Evolutionary conservation across 768 basidiomycete genomes (phyloP).

Genomic region (Mycena sanguinolenta): DNA sequence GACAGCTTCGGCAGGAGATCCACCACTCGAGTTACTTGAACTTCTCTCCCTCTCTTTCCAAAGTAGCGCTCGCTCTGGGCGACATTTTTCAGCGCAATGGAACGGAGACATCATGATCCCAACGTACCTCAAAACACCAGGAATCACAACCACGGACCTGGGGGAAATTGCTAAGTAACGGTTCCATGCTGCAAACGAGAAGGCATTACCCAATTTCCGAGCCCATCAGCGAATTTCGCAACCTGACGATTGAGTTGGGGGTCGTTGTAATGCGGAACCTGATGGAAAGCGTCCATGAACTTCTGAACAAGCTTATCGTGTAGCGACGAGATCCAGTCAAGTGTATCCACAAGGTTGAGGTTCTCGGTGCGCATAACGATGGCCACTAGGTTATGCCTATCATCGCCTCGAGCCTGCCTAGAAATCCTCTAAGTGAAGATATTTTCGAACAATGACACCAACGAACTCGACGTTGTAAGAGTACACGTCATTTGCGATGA

Average conservation of each 20-base stretch:
- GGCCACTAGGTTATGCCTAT: constrained; percentile 15
- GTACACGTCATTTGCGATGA: constrained; percentile 14
- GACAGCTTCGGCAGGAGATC: constrained; percentile 9
- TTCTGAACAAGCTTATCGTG: constrained; percentile 7
- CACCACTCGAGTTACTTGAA: constrained; percentile 12
- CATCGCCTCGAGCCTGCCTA: constrained; percentile 17
- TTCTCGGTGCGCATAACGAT: constrained; percentile 11
- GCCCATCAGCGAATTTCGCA: neutral
- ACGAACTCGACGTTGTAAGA: constrained; percentile 21
- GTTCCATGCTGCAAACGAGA: constrained; percentile 2
- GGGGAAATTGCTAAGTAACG: constrained; percentile 8
- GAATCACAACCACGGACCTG: constrained; percentile 13
- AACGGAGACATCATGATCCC: neutral
- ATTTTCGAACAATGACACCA: constrained; percentile 3
- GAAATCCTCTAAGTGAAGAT: neutral
- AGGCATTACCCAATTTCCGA: constrained; percentile 16
- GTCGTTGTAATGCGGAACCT: constrained; percentile 14
- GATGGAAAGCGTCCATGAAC: constrained; percentile 5
- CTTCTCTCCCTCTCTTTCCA: constrained; percentile 7
- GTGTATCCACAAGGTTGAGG: constrained; percentile 10
- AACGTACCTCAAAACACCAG: constrained; percentile 12
- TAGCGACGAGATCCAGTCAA: constrained; percentile 9
- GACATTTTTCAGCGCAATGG: constrained; percentile 4
- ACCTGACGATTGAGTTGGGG: constrained; percentile 12
- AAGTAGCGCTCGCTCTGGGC: constrained; percentile 17